Base-by-base conservation (phyloP, 1,284 basidiomycete species). In the Schizophyllum commune region DNA sequence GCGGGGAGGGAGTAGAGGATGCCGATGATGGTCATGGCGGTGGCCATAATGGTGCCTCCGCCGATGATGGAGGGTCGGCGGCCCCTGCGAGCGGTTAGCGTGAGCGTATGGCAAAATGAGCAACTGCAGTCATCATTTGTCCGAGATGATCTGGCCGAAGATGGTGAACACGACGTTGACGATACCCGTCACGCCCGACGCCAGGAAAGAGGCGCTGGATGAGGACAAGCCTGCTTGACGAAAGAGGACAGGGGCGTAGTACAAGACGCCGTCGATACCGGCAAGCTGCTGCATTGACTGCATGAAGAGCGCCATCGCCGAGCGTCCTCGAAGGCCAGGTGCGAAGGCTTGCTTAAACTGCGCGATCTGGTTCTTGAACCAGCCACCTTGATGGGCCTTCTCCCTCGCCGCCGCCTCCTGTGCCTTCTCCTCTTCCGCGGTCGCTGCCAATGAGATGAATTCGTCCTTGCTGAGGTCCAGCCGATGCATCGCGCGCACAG, bases 161-260 rank as follows among this genome's bases (percentile, higher is more conserved):
- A 79, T 72, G 8, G 79, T 81, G 58, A 74, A 72, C 13, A 70
- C 72, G n/a, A 83, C 64, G 62, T 77, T 79, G 47, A 81, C 67
- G 54, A 83, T 71, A 51, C 81, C 82, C 2, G 80, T 80, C 8
- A 83, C 73, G 7, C 81, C 82, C 6, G 79, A 80, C 0, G 82
- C 80, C 27, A 83, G 71, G 69, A 83, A 82, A 0, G 79, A 76
- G 6, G 80, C 75, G 47, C 75, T 75, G 51, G 71, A 71, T 0
- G 74, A 75, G 4, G 75, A 75, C 19, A 83, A 72, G 33, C 80
- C 78, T 1, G 79, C 80, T 67, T 82, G 81, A 4, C 75, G 68
- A 66, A 84, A 84, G 17, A 83, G 69, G 2, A 79, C 72, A 0
- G 82, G 82, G 0, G 80, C 81, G 62, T 80, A 83, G 70, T 81